Base-by-base conservation (phyloP, 345 rosid genomes). In the Rhizophora mangle region DNA sequence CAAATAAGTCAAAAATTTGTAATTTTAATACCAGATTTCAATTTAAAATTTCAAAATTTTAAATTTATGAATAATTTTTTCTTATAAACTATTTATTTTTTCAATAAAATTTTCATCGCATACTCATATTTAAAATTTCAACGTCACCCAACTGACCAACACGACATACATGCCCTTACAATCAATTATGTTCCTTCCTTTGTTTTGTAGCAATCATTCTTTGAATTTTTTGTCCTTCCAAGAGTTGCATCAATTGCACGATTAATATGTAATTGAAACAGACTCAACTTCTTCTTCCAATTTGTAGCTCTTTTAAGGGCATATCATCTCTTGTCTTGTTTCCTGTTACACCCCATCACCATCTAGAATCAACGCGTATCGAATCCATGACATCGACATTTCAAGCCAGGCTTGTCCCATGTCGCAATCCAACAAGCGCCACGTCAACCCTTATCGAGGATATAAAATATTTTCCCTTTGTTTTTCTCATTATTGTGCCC, bases 121-220 rank as follows among this genome's bases (percentile, higher is more conserved):
- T 24, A 24, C 24, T 24, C 24, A 24, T 24, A 24, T 24, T 24
- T 24, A 24, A 24, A 24, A 24, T 24, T 24, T 24, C 24, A 24
- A 24, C 24, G 79, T 31, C 70, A 64, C 55, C 36, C 55, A 43
- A 64, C 73, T 73, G 71, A 64, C 63, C 73, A 30, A 62, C 67
- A 67, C 29, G 70, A 78, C 75, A 67, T 66, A 75, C 65, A 39
- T 67, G 13, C 63, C 62, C 51, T 59, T 60, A 15, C 13, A 52
- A 34, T 22, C 60, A 22, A 57, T 73, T 27, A 24, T 18, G 10
- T 31, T 30, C 64, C 63, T 37, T 62, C 54, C 58, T 68, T 39
- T 77, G 68, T 62, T 43, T 2, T 51, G 21, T 49, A 31, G 49
- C 58, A 49, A 9, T 29, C n/a, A 19, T 4, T 52, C 36, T 20